Conservation (phyloP, 2,329 filamentous ascomycete genomes). For the Aureobasidium leucospermi region DNA sequence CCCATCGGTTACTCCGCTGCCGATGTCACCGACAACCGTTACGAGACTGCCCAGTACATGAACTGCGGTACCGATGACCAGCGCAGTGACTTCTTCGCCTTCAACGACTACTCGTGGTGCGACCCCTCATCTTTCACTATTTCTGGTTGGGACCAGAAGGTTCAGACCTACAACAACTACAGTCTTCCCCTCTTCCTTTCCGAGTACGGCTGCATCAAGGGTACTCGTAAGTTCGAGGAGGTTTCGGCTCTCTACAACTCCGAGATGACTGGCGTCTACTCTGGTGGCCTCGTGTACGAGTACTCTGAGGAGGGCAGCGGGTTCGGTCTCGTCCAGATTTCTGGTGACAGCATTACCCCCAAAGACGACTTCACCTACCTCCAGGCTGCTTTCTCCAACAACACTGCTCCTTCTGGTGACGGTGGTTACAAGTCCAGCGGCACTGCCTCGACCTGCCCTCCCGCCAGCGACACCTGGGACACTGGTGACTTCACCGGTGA, state of each 20-base stretch:
- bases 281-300: constrained; percentile 92
- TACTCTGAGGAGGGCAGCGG: constrained; percentile 74
- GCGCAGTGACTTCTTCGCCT: constrained; percentile 81
- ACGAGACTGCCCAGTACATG: constrained; percentile 80
- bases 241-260: constrained; percentile 68
- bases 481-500: constrained; percentile 40
- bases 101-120: constrained; percentile 88
- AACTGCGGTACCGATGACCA: constrained; percentile 82
- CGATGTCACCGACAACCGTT: constrained; percentile 77
- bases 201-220: constrained; percentile 85
- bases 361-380: constrained; percentile 59
- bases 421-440: constrained; percentile 53
- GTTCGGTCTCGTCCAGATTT: constrained; percentile 71
- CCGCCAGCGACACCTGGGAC: constrained; percentile 48
- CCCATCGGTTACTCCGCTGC: constrained; percentile 78
- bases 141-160: constrained; percentile 82
- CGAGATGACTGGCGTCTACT: constrained; percentile 86
- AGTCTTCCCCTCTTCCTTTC: constrained; percentile 89
- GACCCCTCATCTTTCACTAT: constrained; percentile 59
- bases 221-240: constrained; percentile 75
- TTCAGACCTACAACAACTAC: constrained; percentile 78
- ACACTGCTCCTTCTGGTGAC: constrained; percentile 46
- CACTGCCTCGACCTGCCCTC: constrained; percentile 47
- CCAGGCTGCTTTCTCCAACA: constrained; percentile 43
- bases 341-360: constrained; percentile 44